phyloP scores from a whole-genome alignment of 2,329 filamentous ascomycete genomes.

The Exserohilum turcica region DNA sequence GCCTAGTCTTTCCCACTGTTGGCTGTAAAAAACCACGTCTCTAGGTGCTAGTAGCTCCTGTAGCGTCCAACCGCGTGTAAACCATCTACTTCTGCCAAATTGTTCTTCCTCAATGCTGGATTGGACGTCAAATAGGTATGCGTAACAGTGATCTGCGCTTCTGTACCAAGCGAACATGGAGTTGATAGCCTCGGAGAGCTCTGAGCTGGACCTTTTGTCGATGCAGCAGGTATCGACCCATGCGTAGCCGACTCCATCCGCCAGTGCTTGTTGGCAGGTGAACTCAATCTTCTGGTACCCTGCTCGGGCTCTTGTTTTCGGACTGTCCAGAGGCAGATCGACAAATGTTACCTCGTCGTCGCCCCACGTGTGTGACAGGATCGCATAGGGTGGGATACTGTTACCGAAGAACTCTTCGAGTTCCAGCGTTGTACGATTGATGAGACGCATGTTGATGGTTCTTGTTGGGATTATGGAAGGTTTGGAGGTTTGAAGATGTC shows the following conservation, averaged over 20 bases:
- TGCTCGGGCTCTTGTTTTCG: background rate
- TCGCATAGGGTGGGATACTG: background rate
- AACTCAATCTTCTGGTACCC: background rate
- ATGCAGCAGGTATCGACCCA: conserved; percentile 16
- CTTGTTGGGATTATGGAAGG: background rate
- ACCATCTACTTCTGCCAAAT: conserved; percentile 4
- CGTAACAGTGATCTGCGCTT: background rate
- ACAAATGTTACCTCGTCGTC: background rate
- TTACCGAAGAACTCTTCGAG: conserved; percentile 2
- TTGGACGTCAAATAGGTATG: conserved; percentile 5
- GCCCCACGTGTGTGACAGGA: background rate
- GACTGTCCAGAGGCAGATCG: background rate
- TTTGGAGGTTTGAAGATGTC: background rate
- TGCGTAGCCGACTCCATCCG: background rate
- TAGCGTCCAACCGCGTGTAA: conserved; percentile 2
- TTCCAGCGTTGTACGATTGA: background rate
- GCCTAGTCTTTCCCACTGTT: background rate
- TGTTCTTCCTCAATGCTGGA: background rate
- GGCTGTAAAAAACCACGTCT: background rate
- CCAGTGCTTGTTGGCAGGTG: background rate
- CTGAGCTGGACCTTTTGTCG: conserved; percentile 8
- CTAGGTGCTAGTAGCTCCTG: background rate
- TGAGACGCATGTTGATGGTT: background rate
- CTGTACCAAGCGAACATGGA: conserved; percentile 12
- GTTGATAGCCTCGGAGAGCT: conserved; percentile 12